Conservation (phyloP, 139 green algal genomes). For the Pedinophyceae sp. region DNA sequence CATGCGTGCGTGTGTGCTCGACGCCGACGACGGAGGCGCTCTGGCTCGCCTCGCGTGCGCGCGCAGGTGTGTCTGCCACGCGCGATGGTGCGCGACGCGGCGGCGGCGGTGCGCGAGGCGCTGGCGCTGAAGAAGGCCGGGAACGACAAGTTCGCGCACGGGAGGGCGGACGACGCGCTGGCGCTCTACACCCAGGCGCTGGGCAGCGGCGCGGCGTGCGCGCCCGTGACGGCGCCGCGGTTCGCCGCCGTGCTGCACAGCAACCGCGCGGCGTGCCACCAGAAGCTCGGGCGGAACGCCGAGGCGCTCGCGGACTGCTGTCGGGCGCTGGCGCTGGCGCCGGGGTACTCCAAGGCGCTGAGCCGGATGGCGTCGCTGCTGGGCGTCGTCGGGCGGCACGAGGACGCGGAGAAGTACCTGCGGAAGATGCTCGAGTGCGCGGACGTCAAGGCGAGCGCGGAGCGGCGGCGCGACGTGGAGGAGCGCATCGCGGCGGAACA, state of each 20-base stretch:
- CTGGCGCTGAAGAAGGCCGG: conserved; percentile 27
- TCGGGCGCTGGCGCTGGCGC: conserved; percentile 41
- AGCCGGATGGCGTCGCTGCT: not conserved
- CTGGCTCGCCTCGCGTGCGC: too few species aligned
- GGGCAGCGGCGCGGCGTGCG: not conserved
- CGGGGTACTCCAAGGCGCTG: conserved; percentile 32
- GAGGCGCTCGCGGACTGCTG: conserved; percentile 62
- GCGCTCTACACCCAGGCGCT: conserved; percentile 32
- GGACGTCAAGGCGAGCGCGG: not conserved
- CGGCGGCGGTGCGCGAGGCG: conserved; percentile 1
- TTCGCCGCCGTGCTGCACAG: conserved; percentile 50
- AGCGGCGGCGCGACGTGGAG: conserved; percentile 3
- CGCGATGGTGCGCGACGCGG: too few species aligned
- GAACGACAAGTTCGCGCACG: conserved; percentile 27
- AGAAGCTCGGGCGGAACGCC: conserved; percentile 14
- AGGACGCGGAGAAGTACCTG: not conserved
- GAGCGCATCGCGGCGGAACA: conserved; percentile 4
- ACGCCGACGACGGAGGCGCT: too few species aligned
- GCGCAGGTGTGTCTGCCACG: too few species aligned
- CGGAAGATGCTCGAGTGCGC: conserved; percentile 11
- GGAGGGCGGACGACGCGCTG: conserved; percentile 16
- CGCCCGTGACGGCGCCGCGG: too few species aligned
- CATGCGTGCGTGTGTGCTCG: too few species aligned
- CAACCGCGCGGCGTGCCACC: conserved; percentile 60
- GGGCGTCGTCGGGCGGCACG: not conserved